Percentiles rank a stretch among this genome's conserved stretches.
These are phyloP conservation scores for Syncephalastrum monosporum DNA, from an alignment of 371 early-diverging fungal species.

Conservation along the genomic window DNA sequence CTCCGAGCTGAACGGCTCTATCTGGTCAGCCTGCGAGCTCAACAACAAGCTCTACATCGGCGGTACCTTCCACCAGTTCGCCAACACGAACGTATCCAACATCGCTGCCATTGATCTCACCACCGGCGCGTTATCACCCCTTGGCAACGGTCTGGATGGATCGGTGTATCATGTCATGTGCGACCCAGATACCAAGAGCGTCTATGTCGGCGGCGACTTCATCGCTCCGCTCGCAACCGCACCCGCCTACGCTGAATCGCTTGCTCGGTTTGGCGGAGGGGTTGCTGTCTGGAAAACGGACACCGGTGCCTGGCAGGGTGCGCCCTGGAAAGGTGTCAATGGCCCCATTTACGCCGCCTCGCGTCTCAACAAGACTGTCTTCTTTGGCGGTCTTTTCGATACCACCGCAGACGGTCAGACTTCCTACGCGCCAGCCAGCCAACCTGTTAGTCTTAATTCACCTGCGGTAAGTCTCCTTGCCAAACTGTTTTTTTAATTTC, in stretches of 20 bases:
- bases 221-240: conserved; percentile 29
- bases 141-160: conserved; percentile 70
- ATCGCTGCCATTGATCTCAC: conserved; percentile 53
- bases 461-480: conserved; percentile 23
- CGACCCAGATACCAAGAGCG: conserved; percentile 40
- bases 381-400: conserved; percentile 48
- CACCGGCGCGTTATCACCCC: conserved; percentile 34
- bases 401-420: conserved; percentile 42
- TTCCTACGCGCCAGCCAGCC: conserved; percentile 38
- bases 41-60: conserved; percentile 44
- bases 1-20: conserved; percentile 30
- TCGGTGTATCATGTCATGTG: conserved; percentile 66
- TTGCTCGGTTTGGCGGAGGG: conserved; percentile 54
- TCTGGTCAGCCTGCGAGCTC: conserved; percentile 33
- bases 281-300: conserved; percentile 52
- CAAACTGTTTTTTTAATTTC: conserved; percentile 5
- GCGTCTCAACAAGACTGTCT: conserved; percentile 18
- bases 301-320: conserved; percentile 36
- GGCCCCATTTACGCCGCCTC: conserved; percentile 44
- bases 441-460: conserved; percentile 34
- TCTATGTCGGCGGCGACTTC: conserved; percentile 50
- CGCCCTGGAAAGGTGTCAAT: conserved; percentile 67
- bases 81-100: conserved; percentile 38
- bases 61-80: conserved; percentile 44
- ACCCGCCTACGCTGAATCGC: conserved; percentile 28